These are phyloP conservation scores for Corymbia maculata DNA, from an alignment of 345 rosid species.

Conservation along the genomic window DNA sequence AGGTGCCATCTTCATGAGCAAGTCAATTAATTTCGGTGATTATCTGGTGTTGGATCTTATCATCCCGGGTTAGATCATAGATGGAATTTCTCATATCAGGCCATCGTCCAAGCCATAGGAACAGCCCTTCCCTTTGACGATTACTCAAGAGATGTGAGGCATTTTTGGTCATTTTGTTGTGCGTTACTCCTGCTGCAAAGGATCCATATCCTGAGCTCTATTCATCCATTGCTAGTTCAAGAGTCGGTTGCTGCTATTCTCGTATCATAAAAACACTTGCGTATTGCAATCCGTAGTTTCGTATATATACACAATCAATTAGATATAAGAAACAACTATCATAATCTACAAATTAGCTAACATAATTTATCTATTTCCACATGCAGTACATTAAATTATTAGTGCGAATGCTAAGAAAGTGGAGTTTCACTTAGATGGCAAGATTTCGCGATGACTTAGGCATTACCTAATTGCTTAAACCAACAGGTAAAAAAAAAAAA, in stretches of 20 bases:
- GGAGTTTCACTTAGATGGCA: not conserved
- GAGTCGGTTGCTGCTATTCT: not conserved
- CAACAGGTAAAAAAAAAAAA: not conserved
- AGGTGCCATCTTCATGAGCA: rapidly evolving
- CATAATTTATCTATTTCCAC: not conserved
- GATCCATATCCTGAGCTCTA: rapidly evolving
- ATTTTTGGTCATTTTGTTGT: not conserved
- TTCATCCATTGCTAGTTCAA: not conserved
- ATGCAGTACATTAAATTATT: rapidly evolving
- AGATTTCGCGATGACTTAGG: not conserved
- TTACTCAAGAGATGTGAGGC: not conserved
- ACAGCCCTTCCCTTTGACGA: too few species aligned
- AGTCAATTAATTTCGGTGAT: too few species aligned
- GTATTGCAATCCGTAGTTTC: not conserved
- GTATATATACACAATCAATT: too few species aligned
- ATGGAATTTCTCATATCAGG: too few species aligned
- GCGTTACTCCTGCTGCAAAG: not conserved
- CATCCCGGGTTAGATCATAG: rapidly evolving
- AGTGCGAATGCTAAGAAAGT: not conserved
- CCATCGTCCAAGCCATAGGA: too few species aligned
- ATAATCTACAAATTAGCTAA: not conserved
- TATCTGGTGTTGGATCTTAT: too few species aligned
- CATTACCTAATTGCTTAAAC: not conserved
- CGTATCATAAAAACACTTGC: rapidly evolving
- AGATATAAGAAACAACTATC: not conserved